Base-by-base conservation (phyloP, 2,329 filamentous ascomycete genomes). In the Tolypocladium cylindrosporum region DNA sequence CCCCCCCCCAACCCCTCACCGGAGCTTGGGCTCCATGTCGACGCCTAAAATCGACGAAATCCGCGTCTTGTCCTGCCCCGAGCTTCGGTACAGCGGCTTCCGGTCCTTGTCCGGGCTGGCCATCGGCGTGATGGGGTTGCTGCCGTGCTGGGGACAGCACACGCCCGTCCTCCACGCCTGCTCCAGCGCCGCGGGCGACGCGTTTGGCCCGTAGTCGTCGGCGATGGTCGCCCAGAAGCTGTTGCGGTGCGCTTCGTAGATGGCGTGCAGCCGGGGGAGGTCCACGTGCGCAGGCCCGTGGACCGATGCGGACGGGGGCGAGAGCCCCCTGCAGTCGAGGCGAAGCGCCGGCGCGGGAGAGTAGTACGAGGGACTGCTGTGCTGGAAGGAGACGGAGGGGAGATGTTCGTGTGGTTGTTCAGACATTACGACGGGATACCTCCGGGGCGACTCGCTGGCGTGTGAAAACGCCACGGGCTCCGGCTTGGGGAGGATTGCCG, bases 181-280 rank as follows among this genome's bases (percentile, higher is more conserved):
- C 73, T 90, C 88, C 24, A 91, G 77, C 40, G 84, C 77, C 16
- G 79, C 77, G 1, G 87, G 82, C 54, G 82, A 85, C 1, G 79
- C 78, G 40, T 84, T 81, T 16, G 75, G 71, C 56, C 88, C 88
- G 66, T 92, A 92, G 65, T 91, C 87, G 34, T 82, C 76, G 37
- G 88, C 88, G 41, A 93, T 81, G 54, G 82, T 79, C 40, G 81
- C 77, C 89, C 89, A 93, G 74, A 93, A 92, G 10, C 82, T 81
- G 55, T 80, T 77, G 50, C 87, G 84, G 72, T 90, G 88, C 9
- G 81, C 76, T 56, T 85, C 81, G 71, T 92, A 92, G 63, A 91
- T 82, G 60, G 81, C 78, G 54, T 84, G 81, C 31, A 93, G 84
- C 54, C 87, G 86, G 36, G 80, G 75, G 66, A 85, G 79, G 69